A percentile compares a stretch with the other conserved stretches of the same genome.
These are phyloP conservation scores for Mallotus nudiflorus DNA, from an alignment of 345 rosid species.

Conservation along the genomic window DNA sequence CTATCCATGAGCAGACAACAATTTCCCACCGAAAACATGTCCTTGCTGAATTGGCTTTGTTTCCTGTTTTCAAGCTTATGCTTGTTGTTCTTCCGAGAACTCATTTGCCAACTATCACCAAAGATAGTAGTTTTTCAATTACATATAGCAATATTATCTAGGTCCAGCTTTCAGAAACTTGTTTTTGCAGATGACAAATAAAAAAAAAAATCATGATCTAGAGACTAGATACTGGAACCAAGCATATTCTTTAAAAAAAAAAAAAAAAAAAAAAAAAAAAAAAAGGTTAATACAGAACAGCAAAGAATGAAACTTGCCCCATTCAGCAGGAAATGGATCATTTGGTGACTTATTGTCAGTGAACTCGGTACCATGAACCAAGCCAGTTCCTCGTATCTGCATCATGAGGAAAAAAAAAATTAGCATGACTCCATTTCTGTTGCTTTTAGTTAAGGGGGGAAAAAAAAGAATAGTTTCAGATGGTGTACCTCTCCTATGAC, in stretches of 20 bases:
- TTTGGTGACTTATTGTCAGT: slow-evolving; percentile 81
- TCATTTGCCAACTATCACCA: neutral
- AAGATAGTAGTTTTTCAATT: too few species aligned
- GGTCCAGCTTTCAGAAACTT: neutral
- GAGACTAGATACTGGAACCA: neutral
- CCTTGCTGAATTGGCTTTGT: neutral
- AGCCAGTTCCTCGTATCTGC: slow-evolving; percentile 91
- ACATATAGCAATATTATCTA: neutral
- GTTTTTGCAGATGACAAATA: neutral
- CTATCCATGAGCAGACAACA: neutral
- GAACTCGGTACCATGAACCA: slow-evolving; percentile 92
- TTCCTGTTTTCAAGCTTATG: neutral
- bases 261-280: neutral
- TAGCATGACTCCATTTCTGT: slow-evolving; percentile 1
- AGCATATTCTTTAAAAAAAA: neutral
- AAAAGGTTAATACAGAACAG: neutral
- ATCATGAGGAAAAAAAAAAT: slow-evolving; percentile 19
- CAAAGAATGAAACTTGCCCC: slow-evolving; percentile 57
- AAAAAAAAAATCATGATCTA: neutral
- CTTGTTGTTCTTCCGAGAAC: neutral
- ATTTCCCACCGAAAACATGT: neutral
- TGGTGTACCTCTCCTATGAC: slow-evolving; percentile 77
- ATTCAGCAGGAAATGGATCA: slow-evolving; percentile 88
- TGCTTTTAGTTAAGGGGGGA: neutral
- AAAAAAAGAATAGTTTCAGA: slow-evolving; percentile 1